phyloP scores from a whole-genome alignment of 805 yeast species.

The Millerozyma acaciae region DNA sequence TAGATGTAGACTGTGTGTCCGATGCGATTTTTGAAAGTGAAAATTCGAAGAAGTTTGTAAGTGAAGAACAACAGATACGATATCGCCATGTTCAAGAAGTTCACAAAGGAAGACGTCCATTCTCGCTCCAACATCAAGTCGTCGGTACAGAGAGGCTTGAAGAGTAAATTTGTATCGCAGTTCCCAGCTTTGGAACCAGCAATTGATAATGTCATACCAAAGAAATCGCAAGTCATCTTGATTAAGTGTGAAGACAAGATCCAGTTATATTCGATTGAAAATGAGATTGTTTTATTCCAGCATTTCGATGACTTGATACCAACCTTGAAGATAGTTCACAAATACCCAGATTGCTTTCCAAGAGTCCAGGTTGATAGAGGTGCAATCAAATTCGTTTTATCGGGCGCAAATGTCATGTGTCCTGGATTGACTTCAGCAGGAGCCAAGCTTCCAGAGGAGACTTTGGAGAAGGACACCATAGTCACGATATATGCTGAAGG shows the following conservation, averaged over 20 bases:
- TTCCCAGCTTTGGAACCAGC: constrained; percentile 72
- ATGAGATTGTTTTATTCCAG: constrained; percentile 73
- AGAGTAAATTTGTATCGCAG: constrained; percentile 65
- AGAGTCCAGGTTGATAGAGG: constrained; percentile 90
- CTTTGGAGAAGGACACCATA: constrained; percentile 60
- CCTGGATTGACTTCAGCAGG: constrained; percentile 90
- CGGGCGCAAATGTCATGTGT: constrained; percentile 97
- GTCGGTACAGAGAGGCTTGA: constrained; percentile 88
- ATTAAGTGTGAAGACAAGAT: constrained; percentile 89
- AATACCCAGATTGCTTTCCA: constrained; percentile 81
- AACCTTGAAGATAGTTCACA: constrained; percentile 68
- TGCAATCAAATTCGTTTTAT: constrained; percentile 90
- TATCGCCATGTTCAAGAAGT: constrained; percentile 49
- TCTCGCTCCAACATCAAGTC: constrained; percentile 90
- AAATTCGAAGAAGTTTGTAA: neutral
- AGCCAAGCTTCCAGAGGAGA: constrained; percentile 74
- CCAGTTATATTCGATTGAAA: constrained; percentile 69
- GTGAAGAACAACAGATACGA: neutral
- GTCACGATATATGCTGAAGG: constrained; percentile 90
- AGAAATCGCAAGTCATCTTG: constrained; percentile 75
- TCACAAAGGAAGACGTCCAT: constrained; percentile 82
- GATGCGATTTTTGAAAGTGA: too few relatives aligned
- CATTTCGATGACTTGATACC: constrained; percentile 81
- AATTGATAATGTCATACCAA: constrained; percentile 81
- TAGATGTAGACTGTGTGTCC: neutral